Percentiles rank a stretch among this genome's conserved stretches.
These are phyloP conservation scores for Trichopus zeylanicus DNA, from an alignment of 116 monocot genomes.

Conservation along the genomic window DNA sequence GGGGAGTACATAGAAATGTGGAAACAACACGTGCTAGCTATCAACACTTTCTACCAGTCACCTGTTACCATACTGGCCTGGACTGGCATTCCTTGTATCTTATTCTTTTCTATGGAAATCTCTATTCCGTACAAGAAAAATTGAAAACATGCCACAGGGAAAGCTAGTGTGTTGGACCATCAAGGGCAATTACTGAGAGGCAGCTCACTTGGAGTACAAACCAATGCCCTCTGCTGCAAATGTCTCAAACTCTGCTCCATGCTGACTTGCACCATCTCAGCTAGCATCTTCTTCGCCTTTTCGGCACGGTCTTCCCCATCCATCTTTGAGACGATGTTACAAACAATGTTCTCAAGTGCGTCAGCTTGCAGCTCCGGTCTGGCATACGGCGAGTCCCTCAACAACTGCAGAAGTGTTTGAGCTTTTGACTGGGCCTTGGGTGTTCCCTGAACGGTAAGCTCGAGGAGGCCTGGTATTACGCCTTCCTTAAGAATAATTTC, in stretches of 20 bases:
- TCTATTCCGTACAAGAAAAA: not conserved
- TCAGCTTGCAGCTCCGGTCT: conserved; percentile 43
- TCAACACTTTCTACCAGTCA: conserved; percentile 48
- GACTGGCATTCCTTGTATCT: conserved; percentile 52
- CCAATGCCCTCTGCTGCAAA: conserved; percentile 65
- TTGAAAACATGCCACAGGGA: not conserved
- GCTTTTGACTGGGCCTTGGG: conserved; percentile 55
- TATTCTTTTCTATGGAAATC: conserved; percentile 8
- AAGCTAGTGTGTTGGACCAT: conserved; percentile 23
- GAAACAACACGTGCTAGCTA: not conserved
- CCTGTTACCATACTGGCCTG: conserved; percentile 54
- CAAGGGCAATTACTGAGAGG: conserved; percentile 19
- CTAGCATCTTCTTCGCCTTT: conserved; percentile 84
- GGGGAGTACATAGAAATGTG: not conserved
- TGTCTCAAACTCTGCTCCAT: conserved; percentile 89
- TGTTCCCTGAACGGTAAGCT: conserved; percentile 84
- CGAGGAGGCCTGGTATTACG: conserved; percentile 83
- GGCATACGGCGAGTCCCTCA: conserved; percentile 43
- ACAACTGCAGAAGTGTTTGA: conserved; percentile 43
- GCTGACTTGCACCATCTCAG: conserved; percentile 93
- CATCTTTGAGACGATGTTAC: conserved; percentile 49
- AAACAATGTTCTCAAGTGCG: conserved; percentile 56
- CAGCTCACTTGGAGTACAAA: conserved; percentile 32
- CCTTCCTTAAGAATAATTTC: conserved; percentile 81
- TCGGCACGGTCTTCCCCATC: conserved; percentile 54